Conservation (phyloP, 2,329 filamentous ascomycete genomes). For the Fusarium nelsonii region DNA sequence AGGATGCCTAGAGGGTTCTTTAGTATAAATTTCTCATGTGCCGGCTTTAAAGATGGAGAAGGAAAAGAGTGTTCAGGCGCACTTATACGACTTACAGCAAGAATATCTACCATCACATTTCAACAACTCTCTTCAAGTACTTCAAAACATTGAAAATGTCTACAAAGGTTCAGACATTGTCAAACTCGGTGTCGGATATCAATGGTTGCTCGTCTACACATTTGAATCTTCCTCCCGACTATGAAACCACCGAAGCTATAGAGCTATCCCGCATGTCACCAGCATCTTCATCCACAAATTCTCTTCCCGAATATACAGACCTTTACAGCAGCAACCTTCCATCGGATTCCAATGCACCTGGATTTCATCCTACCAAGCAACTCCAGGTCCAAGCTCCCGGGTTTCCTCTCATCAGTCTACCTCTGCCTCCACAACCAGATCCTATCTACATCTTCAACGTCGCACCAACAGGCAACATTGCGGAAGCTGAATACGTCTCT, state of each 20-base stretch:
- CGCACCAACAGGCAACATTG: constrained; percentile 55
- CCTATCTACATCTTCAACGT: constrained; percentile 60
- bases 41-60: neutral
- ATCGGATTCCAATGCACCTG: constrained; percentile 15
- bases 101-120: neutral
- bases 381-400: constrained; percentile 65
- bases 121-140: neutral
- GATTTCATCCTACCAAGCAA: constrained; percentile 58
- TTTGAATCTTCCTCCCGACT: constrained; percentile 49
- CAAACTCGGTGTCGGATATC: neutral
- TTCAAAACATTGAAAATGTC: constrained; percentile 14
- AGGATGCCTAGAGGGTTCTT: neutral
- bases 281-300: constrained; percentile 46
- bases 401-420: constrained; percentile 58
- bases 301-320: constrained; percentile 48
- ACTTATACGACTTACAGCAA: neutral
- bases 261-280: constrained; percentile 46
- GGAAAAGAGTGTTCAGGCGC: neutral
- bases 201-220: constrained; percentile 24
- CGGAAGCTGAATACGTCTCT: constrained; percentile 63
- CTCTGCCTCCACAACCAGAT: constrained; percentile 52
- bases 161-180: constrained; percentile 5
- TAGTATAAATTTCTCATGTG: constrained; percentile 22
- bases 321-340: constrained; percentile 9
- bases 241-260: constrained; percentile 40